These are phyloP conservation scores for Cylindrotheca fusiformis DNA, from an alignment of 108 stramenopile species.

Conservation along the genomic window DNA sequence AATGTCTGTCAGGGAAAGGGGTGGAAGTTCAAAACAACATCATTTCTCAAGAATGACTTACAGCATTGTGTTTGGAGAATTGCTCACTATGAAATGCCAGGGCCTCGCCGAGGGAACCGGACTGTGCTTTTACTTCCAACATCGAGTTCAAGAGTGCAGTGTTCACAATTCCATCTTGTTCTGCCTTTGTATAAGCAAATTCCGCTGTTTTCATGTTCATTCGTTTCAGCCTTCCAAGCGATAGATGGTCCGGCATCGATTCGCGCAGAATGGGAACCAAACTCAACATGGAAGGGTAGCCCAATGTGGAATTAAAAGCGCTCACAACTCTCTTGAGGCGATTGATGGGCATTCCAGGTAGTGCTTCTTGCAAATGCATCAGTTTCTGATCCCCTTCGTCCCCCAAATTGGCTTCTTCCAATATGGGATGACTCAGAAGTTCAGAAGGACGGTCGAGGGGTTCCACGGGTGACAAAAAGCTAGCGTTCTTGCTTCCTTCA, in stretches of 20 bases:
- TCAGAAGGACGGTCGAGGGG: no score
- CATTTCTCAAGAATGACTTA: constrained; percentile 25
- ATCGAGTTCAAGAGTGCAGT: constrained; percentile 66
- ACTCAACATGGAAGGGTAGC: constrained; percentile 68
- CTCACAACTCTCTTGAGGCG: constrained; percentile 55
- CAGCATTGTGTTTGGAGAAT: constrained; percentile 45
- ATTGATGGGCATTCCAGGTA: constrained; percentile 63
- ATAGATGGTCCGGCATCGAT: constrained; percentile 72
- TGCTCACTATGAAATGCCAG: constrained; percentile 56
- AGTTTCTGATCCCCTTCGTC: not conserved
- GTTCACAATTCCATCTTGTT: constrained; percentile 62
- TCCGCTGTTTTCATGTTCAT: constrained; percentile 62
- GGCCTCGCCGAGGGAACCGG: constrained; percentile 63
- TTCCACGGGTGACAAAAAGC: no score
- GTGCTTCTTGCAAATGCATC: constrained; percentile 44
- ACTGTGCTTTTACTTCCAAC: constrained; percentile 57
- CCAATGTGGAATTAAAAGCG: constrained; percentile 55
- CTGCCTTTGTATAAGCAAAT: constrained; percentile 60
- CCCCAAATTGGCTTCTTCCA: no score
- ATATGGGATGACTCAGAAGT: no score
- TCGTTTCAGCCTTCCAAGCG: constrained; percentile 47
- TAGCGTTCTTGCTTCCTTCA: no score
- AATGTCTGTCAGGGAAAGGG: not conserved
- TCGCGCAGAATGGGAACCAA: constrained; percentile 71
- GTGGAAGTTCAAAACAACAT: not conserved